These are phyloP conservation scores for Coriolopsis trogii DNA, from an alignment of 1,284 basidiomycete genomes.

Conservation along the genomic window DNA sequence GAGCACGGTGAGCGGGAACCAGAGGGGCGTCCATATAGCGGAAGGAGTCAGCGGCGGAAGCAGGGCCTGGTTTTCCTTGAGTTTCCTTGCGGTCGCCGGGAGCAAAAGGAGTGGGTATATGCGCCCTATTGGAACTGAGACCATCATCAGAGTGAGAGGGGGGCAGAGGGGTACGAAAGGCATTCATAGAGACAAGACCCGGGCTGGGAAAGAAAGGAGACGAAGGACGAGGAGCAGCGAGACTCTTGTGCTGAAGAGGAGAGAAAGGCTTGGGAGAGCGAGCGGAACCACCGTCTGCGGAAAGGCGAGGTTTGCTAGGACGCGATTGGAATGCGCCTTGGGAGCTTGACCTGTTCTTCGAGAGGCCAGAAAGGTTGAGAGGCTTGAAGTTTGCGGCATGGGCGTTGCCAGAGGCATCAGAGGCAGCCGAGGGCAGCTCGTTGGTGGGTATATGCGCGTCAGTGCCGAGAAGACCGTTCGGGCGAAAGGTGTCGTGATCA, in stretches of 20 bases:
- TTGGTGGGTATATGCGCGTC: constrained; percentile 4
- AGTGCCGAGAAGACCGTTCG: constrained; percentile 18
- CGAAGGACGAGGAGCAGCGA: constrained; percentile 18
- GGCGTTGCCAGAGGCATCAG: not conserved
- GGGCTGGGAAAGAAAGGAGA: constrained; percentile 28
- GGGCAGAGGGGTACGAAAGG: constrained; percentile 21
- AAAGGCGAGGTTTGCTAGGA: constrained; percentile 15
- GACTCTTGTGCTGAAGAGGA: constrained; percentile 17
- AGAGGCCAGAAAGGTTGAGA: constrained; percentile 30
- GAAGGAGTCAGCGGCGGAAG: not conserved
- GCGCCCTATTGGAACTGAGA: constrained; percentile 30
- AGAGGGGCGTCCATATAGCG: constrained; percentile 10
- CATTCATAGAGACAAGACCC: constrained; percentile 19
- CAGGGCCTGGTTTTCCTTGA: constrained; percentile 8
- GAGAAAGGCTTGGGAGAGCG: constrained; percentile 21
- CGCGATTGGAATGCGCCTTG: not conserved
- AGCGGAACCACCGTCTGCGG: constrained; percentile 16
- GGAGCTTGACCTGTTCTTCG: constrained; percentile 20
- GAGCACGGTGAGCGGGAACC: constrained; percentile 11
- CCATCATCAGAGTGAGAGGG: constrained; percentile 23
- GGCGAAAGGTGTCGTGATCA: constrained; percentile 14
- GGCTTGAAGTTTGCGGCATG: constrained; percentile 27
- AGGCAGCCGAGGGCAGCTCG: not conserved
- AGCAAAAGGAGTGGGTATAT: constrained; percentile 28
- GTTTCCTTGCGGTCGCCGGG: constrained; percentile 2